A percentile compares a stretch with the other conserved stretches of the same genome.
phyloP scores from a whole-genome alignment of 805 yeast genomes.

The Saturnispora hagleri region DNA sequence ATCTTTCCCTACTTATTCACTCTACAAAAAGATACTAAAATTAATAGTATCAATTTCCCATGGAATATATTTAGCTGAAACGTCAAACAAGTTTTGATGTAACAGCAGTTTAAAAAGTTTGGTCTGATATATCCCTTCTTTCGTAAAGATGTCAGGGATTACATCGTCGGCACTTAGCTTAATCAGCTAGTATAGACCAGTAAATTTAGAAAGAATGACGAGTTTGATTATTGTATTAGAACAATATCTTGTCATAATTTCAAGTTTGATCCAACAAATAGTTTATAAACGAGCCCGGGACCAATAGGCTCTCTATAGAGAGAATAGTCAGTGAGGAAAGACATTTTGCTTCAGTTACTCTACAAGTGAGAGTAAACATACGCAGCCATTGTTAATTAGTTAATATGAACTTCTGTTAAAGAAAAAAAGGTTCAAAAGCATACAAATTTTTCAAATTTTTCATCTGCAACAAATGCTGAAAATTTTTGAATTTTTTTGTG shows the following conservation, averaged over 20 bases:
- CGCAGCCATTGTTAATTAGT: conserved; percentile 21
- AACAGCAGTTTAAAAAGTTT: conserved; percentile 1
- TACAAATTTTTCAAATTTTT: neutral
- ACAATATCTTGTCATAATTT: conserved; percentile 26
- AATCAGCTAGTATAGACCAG: conserved; percentile 11
- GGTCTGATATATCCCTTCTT: neutral
- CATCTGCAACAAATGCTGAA: neutral
- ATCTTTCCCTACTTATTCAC: conserved; percentile 1
- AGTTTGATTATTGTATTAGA: conserved; percentile 11
- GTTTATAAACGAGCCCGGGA: conserved; percentile 10
- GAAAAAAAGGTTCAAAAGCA: neutral
- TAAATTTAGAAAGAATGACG: conserved; percentile 28
- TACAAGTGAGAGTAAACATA: conserved; percentile 7
- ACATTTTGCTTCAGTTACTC: neutral
- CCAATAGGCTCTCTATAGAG: conserved; percentile 1
- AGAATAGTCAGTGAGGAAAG: neutral
- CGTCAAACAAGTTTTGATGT: conserved; percentile 4
- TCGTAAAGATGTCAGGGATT: conserved; percentile 14
- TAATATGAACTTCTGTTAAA: conserved; percentile 2
- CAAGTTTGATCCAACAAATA: conserved; percentile 21
- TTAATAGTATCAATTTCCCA: conserved; percentile 22
- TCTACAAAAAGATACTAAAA: conserved; percentile 5
- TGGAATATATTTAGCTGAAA: conserved; percentile 28
- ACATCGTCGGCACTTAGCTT: conserved; percentile 11
- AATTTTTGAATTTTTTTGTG: neutral